Evolutionary conservation across 2,329 filamentous ascomycete genomes (phyloP), one percentile per base, ranked within the genome.

Genomic region (Rutstroemia sydowiana): DNA sequence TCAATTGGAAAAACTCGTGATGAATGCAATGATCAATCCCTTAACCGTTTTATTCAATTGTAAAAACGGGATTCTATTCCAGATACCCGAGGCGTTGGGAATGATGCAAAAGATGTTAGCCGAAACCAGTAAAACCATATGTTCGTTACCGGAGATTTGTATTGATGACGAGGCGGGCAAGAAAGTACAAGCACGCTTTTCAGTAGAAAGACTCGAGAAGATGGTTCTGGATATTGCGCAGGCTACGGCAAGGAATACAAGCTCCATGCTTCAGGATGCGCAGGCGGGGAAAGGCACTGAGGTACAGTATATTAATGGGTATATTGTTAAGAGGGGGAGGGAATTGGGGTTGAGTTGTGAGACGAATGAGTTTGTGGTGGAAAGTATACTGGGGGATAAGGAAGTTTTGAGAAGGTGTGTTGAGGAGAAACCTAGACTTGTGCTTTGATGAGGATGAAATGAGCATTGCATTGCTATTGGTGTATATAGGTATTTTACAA

Each of bases 1-100:
- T n/a, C 91, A 95, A 70, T 77, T 96, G 3, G 88, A 95, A 63
- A 96, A 95, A 67, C 74, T 96, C 1, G 85, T 87, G 1, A 74
- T 91, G 47, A 95, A 95, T 64, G 76, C 81, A 32, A 73, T 91
- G 30, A 81, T 96, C 61, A 95, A 95, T 64, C 88, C 92, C 0
- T 70, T 96, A n/a, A 93, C 88, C 0, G 85, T 84, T 0, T 70
- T 96, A 9, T 73, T 93, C 51, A 77, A 86, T 49, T 85, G 84
- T 65, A 80, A 80, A 56, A 96, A 96, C 60, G 89, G 90, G n/a
- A 75, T 76, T 5, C 67, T 96, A 0, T 81, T 95, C 14, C 75
- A 76, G 56, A 79, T n/a, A n/a, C 82, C 55, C 68, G 73, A 13
- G 64, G 87, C 14, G 75, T 32, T n/a, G 39, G 6, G 10, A 11